These are phyloP conservation scores for Saccharomycopsis fibuligera DNA, from an alignment of 805 yeast species.

Conservation along the genomic window DNA sequence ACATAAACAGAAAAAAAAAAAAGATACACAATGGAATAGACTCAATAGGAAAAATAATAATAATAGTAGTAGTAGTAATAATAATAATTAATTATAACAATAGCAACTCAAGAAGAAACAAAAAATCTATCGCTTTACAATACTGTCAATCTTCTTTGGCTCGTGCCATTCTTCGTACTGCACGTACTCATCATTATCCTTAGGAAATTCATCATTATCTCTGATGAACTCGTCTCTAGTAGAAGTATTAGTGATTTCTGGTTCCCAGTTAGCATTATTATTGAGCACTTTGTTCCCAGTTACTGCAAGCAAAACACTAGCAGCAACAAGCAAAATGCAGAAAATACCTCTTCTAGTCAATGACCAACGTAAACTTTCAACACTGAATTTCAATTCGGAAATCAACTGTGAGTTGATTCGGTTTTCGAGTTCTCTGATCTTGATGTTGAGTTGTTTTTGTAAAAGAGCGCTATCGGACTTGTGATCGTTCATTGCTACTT, in stretches of 20 bases:
- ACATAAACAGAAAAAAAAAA: too few relatives aligned
- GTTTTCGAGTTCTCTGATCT: constrained; percentile 77
- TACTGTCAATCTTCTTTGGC: constrained; percentile 6
- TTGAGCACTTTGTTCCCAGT: constrained; percentile 17
- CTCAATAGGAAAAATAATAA: too few relatives aligned
- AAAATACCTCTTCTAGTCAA: constrained; percentile 82
- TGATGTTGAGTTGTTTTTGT: constrained; percentile 59
- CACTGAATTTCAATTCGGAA: constrained; percentile 77
- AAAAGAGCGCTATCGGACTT: constrained; percentile 76
- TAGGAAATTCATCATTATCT: constrained; percentile 16
- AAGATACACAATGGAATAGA: too few relatives aligned
- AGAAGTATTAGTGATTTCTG: neutral
- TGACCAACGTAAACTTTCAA: constrained; percentile 89
- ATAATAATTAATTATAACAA: too few relatives aligned
- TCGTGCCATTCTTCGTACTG: constrained; percentile 17
- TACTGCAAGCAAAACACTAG: constrained; percentile 21
- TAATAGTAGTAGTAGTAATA: too few relatives aligned
- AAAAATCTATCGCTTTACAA: too few relatives aligned
- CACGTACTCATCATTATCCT: constrained; percentile 12
- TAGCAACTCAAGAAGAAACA: too few relatives aligned
- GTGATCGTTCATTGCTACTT: constrained; percentile 80
- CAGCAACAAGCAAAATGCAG: constrained; percentile 21
- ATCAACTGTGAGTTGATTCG: constrained; percentile 76
- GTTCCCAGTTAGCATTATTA: neutral
- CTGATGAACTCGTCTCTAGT: constrained; percentile 12